Evolutionary conservation across 2,329 filamentous ascomycete species (phyloP), one percentile per base, ranked within the genome.

Genomic region (Colletotrichum falcatum): DNA sequence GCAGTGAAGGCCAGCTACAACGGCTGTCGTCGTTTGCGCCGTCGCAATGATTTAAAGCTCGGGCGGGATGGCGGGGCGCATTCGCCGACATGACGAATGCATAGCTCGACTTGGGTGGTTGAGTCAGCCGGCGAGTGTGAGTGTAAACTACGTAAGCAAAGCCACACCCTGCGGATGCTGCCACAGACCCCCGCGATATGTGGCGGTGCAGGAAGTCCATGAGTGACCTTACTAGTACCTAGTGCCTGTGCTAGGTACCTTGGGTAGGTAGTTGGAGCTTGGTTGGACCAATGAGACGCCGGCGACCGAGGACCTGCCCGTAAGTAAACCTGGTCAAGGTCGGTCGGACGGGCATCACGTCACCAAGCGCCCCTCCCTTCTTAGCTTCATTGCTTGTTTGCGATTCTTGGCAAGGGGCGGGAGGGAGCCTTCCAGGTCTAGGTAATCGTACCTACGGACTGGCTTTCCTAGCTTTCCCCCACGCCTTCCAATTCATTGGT

Each of bases 51-150:
- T 65, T 65, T 59, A 68, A 66, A 39, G 53, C 61, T 59, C 46
- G 35, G 37, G 26, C 46, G 35, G 46, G 26, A 53, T 65, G 37
- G 61, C 53, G 63, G 49, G 63, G 56, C 56, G 28, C 56, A 26
- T 35, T 16, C 54, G n/a, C 37, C 53, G 56, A 48, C 46, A 51
- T 70, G 66, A 70, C 67, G 58, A 58, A 58, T 46, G n/a, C 42
- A 16, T 42, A 35, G 49, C 63, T 60, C 26, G 55, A 37, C 20
- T 51, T 66, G 48, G 35, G 39, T 6, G 11, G 67, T 61, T 70
- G 68, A 70, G 56, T 70, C 68, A 70, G 68, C 68, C 68, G 68
- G 68, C 33, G 64, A 70, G 54, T n/a, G 26, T 42, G 20, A 35
- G 30, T 23, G n/a, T n/a, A 1, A 26, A n/a, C 30, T 46, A 42